Percentiles rank a stretch among this genome's conserved stretches.
These are phyloP conservation scores for Caryocar brasiliense DNA, from an alignment of 441 rosid genomes.

Conservation along the genomic window DNA sequence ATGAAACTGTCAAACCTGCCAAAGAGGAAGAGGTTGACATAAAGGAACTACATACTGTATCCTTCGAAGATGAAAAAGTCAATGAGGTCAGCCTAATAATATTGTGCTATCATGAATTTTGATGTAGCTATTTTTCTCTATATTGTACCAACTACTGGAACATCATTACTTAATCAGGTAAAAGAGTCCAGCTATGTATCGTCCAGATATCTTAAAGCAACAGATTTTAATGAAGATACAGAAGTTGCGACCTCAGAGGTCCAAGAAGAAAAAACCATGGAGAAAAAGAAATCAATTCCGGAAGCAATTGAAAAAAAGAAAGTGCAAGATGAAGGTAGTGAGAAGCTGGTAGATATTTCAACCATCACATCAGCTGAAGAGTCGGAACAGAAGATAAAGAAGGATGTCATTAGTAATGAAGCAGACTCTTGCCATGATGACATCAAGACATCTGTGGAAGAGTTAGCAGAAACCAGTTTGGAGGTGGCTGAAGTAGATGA, in stretches of 20 bases:
- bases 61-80: too few relatives aligned
- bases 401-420: slow-evolving; percentile 14
- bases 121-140: neutral
- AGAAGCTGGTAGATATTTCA: neutral
- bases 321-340: slow-evolving; percentile 6
- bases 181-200: slow-evolving; percentile 4
- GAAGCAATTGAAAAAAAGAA: slow-evolving; percentile 12
- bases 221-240: slow-evolving; percentile 14
- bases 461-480: slow-evolving; percentile 9
- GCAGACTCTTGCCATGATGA: slow-evolving; percentile 1
- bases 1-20: too few relatives aligned
- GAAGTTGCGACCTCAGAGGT: slow-evolving; percentile 10
- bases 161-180: slow-evolving; percentile 22
- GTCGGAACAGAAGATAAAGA: slow-evolving; percentile 9
- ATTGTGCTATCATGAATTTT: neutral
- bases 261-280: slow-evolving; percentile 7
- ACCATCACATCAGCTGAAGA: slow-evolving; percentile 2
- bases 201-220: slow-evolving; percentile 6
- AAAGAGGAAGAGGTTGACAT: too few relatives aligned
- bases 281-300: slow-evolving; percentile 8
- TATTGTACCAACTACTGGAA: too few relatives aligned
- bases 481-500: slow-evolving; percentile 15
- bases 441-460: slow-evolving; percentile 3
- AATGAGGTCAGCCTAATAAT: slow-evolving; percentile 18
- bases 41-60: too few relatives aligned